phyloP scores from a whole-genome alignment of 352 stramenopile genomes.

The Phytophthora kernoviae region DNA sequence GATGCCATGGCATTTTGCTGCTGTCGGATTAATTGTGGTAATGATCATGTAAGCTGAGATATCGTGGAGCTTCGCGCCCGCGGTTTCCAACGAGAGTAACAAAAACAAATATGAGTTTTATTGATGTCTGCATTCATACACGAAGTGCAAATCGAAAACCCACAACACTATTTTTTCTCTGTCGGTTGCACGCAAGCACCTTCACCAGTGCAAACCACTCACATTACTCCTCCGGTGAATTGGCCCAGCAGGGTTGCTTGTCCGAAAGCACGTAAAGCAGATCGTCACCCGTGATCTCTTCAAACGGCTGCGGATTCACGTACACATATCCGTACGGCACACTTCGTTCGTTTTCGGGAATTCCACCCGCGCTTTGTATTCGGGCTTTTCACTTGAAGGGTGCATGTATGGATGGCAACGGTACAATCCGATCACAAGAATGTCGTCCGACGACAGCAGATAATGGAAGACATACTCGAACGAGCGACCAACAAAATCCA shows the following conservation, averaged over 20 bases:
- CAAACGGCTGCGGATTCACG: slow-evolving; percentile 78
- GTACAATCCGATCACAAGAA: slow-evolving; percentile 79
- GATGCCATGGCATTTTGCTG: not conserved
- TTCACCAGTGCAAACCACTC: too few species aligned
- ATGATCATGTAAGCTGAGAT: slow-evolving; percentile 2
- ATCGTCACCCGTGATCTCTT: slow-evolving; percentile 81
- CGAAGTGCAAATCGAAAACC: not conserved
- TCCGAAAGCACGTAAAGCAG: slow-evolving; percentile 84
- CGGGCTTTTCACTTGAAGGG: slow-evolving; percentile 2
- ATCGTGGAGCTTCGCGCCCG: not conserved
- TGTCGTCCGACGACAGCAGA: slow-evolving; percentile 78
- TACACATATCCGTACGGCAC: slow-evolving; percentile 86
- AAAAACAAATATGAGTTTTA: not conserved
- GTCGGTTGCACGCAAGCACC: too few species aligned
- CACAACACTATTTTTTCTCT: too few species aligned
- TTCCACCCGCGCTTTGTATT: slow-evolving; percentile 48
- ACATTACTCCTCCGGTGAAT: slow-evolving; percentile 16
- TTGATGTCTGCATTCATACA: not conserved
- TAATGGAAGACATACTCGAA: slow-evolving; percentile 89
- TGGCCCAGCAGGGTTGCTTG: slow-evolving; percentile 78
- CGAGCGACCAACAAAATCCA: slow-evolving; percentile 80
- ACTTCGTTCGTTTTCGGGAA: slow-evolving; percentile 65
- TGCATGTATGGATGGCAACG: slow-evolving; percentile 68
- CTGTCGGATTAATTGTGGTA: slow-evolving; percentile 4
- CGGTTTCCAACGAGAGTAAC: too few species aligned